Evolutionary conservation across 2,329 filamentous ascomycete genomes (phyloP).

Genomic region (Juglanconis sp.): DNA sequence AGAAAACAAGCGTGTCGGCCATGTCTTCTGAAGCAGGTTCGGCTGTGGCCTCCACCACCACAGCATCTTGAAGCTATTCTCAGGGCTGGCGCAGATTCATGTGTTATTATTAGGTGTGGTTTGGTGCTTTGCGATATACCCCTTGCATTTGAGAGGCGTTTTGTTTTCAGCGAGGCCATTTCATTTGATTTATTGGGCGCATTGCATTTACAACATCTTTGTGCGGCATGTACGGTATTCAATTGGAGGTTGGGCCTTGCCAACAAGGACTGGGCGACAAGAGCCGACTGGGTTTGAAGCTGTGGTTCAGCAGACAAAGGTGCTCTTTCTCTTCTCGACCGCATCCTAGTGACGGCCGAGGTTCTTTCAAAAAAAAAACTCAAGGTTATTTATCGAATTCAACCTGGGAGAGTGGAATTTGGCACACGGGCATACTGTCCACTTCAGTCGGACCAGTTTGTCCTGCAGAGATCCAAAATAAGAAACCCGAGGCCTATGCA

Average conservation of each 20-base stretch:
- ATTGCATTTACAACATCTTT: not conserved
- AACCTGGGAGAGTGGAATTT: not conserved
- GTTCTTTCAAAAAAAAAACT: no score
- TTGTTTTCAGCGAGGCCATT: not conserved
- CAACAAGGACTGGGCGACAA: no score
- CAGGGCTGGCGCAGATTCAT: no score
- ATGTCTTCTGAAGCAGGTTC: not conserved
- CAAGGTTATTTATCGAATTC: no score
- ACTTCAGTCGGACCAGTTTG: not conserved
- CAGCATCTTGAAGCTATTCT: not conserved
- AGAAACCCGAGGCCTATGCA: not conserved
- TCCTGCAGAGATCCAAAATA: not conserved
- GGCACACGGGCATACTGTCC: not conserved
- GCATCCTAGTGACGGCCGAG: no score
- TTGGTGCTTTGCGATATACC: conserved; percentile 4
- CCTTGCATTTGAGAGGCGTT: not conserved
- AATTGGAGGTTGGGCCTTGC: no score
- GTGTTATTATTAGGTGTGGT: not conserved
- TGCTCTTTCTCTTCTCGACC: no score
- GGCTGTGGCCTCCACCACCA: not conserved
- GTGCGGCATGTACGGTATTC: not conserved
- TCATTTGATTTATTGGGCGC: not conserved
- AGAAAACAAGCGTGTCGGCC: conserved; percentile 18
- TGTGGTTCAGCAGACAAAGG: no score
- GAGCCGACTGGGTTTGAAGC: no score